Conservation (phyloP, 2,329 filamentous ascomycete genomes). For the Penicillium polonicum region DNA sequence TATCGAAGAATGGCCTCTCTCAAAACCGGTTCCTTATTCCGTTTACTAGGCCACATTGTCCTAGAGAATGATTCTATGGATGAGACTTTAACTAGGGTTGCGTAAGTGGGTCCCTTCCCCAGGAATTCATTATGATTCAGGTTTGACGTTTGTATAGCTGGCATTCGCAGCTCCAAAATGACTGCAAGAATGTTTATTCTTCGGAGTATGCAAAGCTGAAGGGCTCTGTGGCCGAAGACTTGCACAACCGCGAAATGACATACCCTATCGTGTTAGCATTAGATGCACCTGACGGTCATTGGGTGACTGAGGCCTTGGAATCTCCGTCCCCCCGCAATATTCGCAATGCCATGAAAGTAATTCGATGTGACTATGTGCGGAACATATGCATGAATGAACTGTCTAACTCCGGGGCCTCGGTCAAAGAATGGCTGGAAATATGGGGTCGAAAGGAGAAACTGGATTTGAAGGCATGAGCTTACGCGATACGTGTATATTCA, state of each 20-base stretch:
- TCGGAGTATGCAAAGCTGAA: background rate
- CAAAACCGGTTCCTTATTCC: background rate
- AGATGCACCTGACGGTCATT: background rate
- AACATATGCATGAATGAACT: background rate
- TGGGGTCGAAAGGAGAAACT: background rate
- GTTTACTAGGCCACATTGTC: background rate
- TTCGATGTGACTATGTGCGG: background rate
- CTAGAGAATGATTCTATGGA: background rate
- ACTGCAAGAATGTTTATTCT: background rate
- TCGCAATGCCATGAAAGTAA: background rate
- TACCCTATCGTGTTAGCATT: background rate
- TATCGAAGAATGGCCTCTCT: background rate
- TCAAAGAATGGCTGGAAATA: background rate
- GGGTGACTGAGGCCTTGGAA: background rate
- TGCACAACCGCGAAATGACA: background rate
- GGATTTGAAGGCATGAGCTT: background rate
- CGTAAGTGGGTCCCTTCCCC: background rate
- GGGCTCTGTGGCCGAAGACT: background rate
- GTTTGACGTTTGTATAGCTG: background rate
- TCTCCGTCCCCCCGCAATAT: background rate
- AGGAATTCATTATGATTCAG: background rate
- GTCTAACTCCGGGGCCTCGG: background rate
- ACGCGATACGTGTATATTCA: background rate
- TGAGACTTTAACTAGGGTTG: background rate
- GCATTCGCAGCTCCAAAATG: background rate